Percentiles rank a stretch among this genome's conserved stretches.
Evolutionary conservation across 495 filamentous ascomycete species (phyloP).

Genomic region (Hypoxylon fuscum): DNA sequence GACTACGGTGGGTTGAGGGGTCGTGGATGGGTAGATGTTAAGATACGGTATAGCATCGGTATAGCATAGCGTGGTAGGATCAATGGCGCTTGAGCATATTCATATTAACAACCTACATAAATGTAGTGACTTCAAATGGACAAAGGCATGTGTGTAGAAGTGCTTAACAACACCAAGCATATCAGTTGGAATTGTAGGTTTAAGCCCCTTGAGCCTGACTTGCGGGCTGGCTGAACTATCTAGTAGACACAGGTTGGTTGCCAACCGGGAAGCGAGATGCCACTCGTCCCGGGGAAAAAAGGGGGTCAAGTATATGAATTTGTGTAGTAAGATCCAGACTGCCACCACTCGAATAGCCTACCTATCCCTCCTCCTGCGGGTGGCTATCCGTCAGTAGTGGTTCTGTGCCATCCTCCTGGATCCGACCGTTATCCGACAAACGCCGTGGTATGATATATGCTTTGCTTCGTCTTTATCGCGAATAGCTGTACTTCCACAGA

Average conservation of each 20-base stretch:
- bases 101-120: too few relatives aligned
- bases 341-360: slow-evolving; percentile 16
- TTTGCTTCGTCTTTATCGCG: slow-evolving; percentile 23
- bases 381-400: slow-evolving; percentile 1
- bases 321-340: slow-evolving; percentile 15
- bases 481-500: slow-evolving; percentile 10
- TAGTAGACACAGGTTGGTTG: background rate
- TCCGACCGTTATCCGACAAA: slow-evolving; percentile 30
- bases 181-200: too few relatives aligned
- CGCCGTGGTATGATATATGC: slow-evolving; percentile 28
- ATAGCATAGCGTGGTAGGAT: too few relatives aligned
- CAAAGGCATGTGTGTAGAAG: too few relatives aligned
- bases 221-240: background rate
- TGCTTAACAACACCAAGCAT: too few relatives aligned
- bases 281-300: background rate
- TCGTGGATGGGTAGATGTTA: background rate
- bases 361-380: slow-evolving; percentile 1
- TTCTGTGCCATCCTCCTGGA: background rate
- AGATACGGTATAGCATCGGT: too few relatives aligned
- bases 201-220: too few relatives aligned
- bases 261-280: background rate
- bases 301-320: slow-evolving; percentile 3
- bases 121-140: too few relatives aligned
- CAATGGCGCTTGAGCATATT: too few relatives aligned
- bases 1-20: slow-evolving; percentile 23